phyloP scores from a whole-genome alignment of 257 asterid species.

The Ballota nigra region DNA sequence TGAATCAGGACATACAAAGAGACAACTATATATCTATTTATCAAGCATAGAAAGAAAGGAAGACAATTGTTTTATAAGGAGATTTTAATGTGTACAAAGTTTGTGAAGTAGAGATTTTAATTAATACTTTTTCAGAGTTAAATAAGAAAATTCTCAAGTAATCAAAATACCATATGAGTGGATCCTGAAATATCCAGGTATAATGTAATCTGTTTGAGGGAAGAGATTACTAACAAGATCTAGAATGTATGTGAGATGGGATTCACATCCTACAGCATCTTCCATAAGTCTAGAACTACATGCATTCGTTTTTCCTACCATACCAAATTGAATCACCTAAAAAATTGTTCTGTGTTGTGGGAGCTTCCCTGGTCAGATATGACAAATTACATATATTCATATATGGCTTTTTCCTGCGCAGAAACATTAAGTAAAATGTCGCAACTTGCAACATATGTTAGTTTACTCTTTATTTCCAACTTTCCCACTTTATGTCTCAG shows the following conservation, averaged over 20 bases:
- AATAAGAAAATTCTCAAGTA: neutral
- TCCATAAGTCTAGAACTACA: neutral
- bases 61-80: neutral
- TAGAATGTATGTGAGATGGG: neutral
- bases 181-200: neutral
- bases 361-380: neutral
- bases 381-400: neutral
- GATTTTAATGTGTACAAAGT: neutral
- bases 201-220: neutral
- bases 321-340: neutral
- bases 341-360: neutral
- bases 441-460: neutral
- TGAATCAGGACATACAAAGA: slow-evolving; percentile 15
- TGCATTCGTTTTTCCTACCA: neutral
- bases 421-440: neutral
- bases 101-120: slow-evolving; percentile 10
- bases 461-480: neutral
- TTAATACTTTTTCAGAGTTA: neutral
- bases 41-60: neutral
- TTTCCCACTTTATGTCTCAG: neutral
- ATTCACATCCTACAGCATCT: neutral
- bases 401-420: neutral
- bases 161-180: neutral
- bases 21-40: slow-evolving; percentile 1
- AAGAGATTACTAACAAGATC: neutral